Base-by-base conservation (phyloP, 208 protist species). In the Blechomonas ayalai region DNA sequence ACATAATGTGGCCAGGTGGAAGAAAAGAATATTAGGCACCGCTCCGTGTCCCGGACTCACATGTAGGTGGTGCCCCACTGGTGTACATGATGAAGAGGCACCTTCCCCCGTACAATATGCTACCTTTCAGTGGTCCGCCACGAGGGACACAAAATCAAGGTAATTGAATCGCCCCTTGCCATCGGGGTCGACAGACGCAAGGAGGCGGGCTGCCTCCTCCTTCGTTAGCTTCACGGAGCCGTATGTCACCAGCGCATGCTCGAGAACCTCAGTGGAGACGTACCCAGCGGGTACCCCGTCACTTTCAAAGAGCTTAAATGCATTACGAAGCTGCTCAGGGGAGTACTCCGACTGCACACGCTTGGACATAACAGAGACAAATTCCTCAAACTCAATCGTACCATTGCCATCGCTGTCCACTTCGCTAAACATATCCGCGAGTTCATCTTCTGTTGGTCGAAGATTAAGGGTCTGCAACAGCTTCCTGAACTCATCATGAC, bases 291-390 rank as follows among this genome's bases (percentile, higher is more conserved):
- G 77, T 46, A 82, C 52, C 46, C 93, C 84, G 2, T 82, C 75
- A 2, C 73, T 92, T 44, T 96, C 88, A 52, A 97, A 96, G 18
- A 94, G 52, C 67, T 91, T 83, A 37, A 97, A 97, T 5, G 91
- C 86, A 19, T 41, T 69, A 2, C 77, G 78, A 9, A 97, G 71
- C 65, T 95, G 79, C 42, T 95, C 82, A 1, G 67, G 58, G 2
- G 82, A 93, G 53, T 90, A 95, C 20, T 90, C 76, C 12, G 78
- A 77, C 54, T 90, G 76, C 34, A 95, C 79, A 1, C 84, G 72
- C 22, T 65, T 68, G 19, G 76, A 71, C 88, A 97, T 93, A 23
- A 97, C 72, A 9, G 49, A 50, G 16, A 88, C 76, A 67, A 97
- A 97, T 54, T 91, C 71, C 0, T 83, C 53, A 47, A 96, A 95